A percentile compares a stretch with the other conserved stretches of the same genome.
These are phyloP conservation scores for Rhizomucor pusillus DNA, from an alignment of 371 early-diverging fungal genomes.

Conservation along the genomic window DNA sequence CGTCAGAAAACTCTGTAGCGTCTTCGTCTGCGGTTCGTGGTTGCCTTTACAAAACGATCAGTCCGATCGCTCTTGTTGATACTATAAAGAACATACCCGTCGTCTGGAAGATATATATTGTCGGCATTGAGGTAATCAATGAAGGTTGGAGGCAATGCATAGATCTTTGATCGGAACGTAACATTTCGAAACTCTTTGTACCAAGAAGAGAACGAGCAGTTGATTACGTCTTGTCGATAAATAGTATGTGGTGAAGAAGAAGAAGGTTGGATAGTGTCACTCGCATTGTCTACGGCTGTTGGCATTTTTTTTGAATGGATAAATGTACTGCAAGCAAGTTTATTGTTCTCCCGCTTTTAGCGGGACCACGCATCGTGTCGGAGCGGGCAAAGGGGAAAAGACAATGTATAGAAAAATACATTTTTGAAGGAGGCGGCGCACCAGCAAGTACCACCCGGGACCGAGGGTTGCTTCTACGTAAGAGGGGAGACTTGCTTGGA, in stretches of 20 bases:
- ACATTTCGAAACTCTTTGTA: conserved; percentile 59
- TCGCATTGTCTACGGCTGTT: no score
- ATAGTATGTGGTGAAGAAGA: conserved; percentile 32
- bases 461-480: no score
- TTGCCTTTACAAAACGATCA: conserved; percentile 18
- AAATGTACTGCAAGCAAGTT: no score
- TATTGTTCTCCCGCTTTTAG: no score
- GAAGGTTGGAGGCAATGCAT: conserved; percentile 74
- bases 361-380: no score
- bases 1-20: conserved; percentile 44
- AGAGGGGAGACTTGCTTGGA: no score
- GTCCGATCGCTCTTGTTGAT: background rate
- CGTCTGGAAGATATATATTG: conserved; percentile 76
- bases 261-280: no score
- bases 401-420: no score
- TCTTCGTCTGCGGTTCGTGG: conserved; percentile 32
- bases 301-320: no score
- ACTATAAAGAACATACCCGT: conserved; percentile 35
- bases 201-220: conserved; percentile 80
- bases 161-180: conserved; percentile 68
- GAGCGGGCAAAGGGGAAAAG: no score
- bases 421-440: no score
- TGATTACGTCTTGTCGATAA: conserved; percentile 54
- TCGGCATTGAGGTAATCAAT: conserved; percentile 82
- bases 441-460: no score